phyloP scores from a whole-genome alignment of 2,329 filamentous ascomycete species.

The Aspergillus persii region DNA sequence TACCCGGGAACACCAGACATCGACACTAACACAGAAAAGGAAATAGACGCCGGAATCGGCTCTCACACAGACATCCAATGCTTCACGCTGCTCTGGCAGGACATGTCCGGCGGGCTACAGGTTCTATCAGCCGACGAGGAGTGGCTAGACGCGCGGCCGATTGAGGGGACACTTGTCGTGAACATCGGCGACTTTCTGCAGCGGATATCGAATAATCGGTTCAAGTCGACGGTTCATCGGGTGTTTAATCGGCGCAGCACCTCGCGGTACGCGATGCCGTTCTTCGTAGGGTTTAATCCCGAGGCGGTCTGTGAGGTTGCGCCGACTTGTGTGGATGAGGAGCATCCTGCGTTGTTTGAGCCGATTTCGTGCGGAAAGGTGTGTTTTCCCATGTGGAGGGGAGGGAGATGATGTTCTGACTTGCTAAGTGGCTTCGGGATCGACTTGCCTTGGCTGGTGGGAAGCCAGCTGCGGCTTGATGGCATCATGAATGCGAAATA shows the following conservation, averaged over 20 bases:
- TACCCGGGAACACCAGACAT: conserved; percentile 42
- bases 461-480: background rate
- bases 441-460: conserved; percentile 15
- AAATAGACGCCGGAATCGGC: conserved; percentile 44
- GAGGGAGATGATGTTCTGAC: background rate
- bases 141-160: conserved; percentile 27
- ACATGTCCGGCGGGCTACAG: conserved; percentile 44
- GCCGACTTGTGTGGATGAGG: conserved; percentile 47
- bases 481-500: no score
- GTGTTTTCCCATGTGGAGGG: background rate
- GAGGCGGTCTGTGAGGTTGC: conserved; percentile 45
- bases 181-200: conserved; percentile 56
- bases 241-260: conserved; percentile 35
- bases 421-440: conserved; percentile 22
- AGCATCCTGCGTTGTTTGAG: conserved; percentile 50
- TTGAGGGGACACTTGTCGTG: conserved; percentile 50
- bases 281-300: conserved; percentile 57
- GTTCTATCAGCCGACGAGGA: conserved; percentile 41
- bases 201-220: conserved; percentile 51
- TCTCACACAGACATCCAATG: conserved; percentile 51
- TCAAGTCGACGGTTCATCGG: conserved; percentile 53
- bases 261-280: conserved; percentile 55
- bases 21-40: conserved; percentile 16
- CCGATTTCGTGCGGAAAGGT: conserved; percentile 52
- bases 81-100: conserved; percentile 50